phyloP scores from a whole-genome alignment of 108 stramenopile species.

The Cylindrotheca closterium region DNA sequence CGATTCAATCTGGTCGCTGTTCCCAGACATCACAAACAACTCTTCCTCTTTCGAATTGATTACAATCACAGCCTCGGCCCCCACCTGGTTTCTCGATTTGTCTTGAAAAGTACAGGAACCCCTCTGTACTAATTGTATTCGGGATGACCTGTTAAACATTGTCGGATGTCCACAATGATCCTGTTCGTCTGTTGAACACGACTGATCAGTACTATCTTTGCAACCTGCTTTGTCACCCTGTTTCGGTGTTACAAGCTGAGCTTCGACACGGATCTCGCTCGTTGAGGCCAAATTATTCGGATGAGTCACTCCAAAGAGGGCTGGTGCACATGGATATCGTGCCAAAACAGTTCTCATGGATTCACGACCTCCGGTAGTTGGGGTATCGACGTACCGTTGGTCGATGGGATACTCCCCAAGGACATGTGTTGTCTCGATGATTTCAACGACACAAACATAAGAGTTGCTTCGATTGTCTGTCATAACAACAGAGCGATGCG shows the following conservation, averaged over 20 bases:
- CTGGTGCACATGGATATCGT: conserved; percentile 64
- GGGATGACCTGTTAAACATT: too few relatives aligned
- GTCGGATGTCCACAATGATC: not conserved
- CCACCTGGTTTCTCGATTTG: conserved; percentile 49
- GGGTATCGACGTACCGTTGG: not conserved
- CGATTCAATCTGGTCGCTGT: conserved; percentile 10
- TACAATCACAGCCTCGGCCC: conserved; percentile 58
- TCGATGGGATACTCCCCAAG: not conserved
- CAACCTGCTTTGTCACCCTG: conserved; percentile 51
- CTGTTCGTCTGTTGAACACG: not conserved
- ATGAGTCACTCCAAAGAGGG: conserved; percentile 65
- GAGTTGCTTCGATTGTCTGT: conserved; percentile 53
- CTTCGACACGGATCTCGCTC: conserved; percentile 37
- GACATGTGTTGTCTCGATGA: conserved; percentile 16
- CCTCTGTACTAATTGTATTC: conserved; percentile 51
- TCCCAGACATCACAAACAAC: conserved; percentile 77
- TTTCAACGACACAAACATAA: conserved; percentile 51
- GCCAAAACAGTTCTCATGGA: conserved; percentile 14
- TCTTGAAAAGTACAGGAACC: conserved; percentile 68
- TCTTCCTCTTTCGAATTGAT: conserved; percentile 59
- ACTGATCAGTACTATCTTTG: conserved; percentile 1
- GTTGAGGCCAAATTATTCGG: conserved; percentile 30
- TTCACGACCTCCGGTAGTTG: not conserved
- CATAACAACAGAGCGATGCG: conserved; percentile 33
- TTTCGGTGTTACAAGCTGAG: conserved; percentile 23